Evolutionary conservation across 306 rosid genomes (phyloP), one percentile per base, ranked within the genome.

Genomic region (Acacia confusa): DNA sequence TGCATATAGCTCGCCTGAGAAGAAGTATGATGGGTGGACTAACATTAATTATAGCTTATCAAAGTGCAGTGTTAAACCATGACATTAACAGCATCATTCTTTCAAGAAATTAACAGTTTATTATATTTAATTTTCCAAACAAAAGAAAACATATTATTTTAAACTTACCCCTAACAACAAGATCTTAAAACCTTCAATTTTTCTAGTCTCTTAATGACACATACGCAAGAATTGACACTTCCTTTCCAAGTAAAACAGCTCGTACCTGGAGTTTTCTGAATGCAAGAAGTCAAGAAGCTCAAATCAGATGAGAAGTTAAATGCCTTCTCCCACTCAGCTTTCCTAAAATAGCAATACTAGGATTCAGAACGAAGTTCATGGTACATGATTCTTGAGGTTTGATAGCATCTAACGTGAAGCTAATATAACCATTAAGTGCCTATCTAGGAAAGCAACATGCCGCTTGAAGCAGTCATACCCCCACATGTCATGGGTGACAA

Each of bases 251-350:
- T 41, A 41, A 3, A 58, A 78, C 74, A 44, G 60, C 71, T 5
- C 75, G 66, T 90, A 93, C 99, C 99, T 77, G 73, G 81, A 61
- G 91, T 92, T 85, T 89, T 88, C 82, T 80, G 87, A 77, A 95
- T 85, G 90, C 99, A 95, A 82, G 98, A 90, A 67, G 93, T 50
- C 86, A 95, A 83, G 91, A 95, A 95, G 38, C 77, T 84, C 91
- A 93, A 82, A 87, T 93, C 90, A 72, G 91, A 78, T 12, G 99
- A 92, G 80, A 74, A 95, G 79, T 95, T 91, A 83, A 95, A 95
- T 32, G 99, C 98, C 69, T 86, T 87, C 78, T 89, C 82, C 99
- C 99, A 95, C 79, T 95, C 99, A 85, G 85, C 91, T 77, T 93
- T 91, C 87, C 99, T 95, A 86, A 76, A 85, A 85, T 41, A 78